Conservation (phyloP, 306 rosid genomes). For the Casuarina equisetifolia region DNA sequence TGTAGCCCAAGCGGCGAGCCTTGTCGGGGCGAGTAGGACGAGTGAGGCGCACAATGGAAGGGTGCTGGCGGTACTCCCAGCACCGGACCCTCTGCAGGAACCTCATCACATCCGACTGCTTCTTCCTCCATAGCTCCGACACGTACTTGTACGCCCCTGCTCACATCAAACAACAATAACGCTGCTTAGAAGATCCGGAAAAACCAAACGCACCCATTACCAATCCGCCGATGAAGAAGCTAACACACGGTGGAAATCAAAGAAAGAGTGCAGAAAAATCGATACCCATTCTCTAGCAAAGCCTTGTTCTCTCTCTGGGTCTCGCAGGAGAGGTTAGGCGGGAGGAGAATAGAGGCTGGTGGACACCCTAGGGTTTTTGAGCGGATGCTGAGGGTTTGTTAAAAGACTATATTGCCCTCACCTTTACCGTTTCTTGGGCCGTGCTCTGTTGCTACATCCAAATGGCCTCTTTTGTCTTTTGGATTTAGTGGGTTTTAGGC, state of each 20-base stretch:
- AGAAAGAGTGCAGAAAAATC: not conserved
- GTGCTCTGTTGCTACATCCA: no score
- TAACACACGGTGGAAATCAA: not conserved
- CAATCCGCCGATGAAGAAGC: no score
- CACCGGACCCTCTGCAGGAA: conserved; percentile 30
- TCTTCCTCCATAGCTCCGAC: conserved; percentile 38
- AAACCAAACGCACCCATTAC: no score
- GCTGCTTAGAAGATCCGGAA: no score
- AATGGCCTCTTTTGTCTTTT: no score
- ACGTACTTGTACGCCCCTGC: conserved; percentile 29
- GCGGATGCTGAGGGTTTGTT: no score
- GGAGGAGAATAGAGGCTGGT: no score
- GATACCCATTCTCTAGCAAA: not conserved
- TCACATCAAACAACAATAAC: not conserved
- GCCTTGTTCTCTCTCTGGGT: not conserved
- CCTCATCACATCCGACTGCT: conserved; percentile 33
- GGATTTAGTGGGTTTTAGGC: no score
- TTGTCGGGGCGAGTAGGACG: conserved; percentile 36
- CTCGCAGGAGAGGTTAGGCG: no score
- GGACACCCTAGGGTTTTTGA: no score
- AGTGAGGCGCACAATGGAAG: conserved; percentile 37
- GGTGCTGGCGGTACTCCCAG: conserved; percentile 42
- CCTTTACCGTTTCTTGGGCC: no score
- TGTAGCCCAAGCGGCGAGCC: conserved; percentile 42
- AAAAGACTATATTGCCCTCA: no score